These are phyloP conservation scores for Mucor plumbeus DNA, from an alignment of 371 early-diverging fungal species.

Conservation along the genomic window DNA sequence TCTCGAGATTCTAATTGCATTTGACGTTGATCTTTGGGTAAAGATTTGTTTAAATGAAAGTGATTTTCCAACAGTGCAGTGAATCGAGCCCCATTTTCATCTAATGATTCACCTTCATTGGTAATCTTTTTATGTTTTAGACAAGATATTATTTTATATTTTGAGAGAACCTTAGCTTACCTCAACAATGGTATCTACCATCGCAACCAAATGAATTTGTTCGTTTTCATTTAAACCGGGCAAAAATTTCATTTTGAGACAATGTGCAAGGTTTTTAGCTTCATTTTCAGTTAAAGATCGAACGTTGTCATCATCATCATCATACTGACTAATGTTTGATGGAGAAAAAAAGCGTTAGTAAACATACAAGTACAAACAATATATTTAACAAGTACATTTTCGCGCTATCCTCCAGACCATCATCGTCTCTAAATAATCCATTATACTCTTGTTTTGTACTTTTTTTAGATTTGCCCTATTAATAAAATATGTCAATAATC, in stretches of 20 bases:
- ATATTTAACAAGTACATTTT: background rate
- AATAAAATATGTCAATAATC: background rate
- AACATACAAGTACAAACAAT: background rate
- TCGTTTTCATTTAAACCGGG: slow-evolving; percentile 51
- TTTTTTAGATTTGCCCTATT: slow-evolving; percentile 6
- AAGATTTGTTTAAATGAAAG: slow-evolving; percentile 60
- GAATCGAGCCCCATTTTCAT: slow-evolving; percentile 89
- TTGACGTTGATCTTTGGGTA: slow-evolving; percentile 43
- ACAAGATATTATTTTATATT: background rate
- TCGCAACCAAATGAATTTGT: slow-evolving; percentile 58
- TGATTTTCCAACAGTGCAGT: slow-evolving; percentile 74
- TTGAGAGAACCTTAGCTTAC: slow-evolving; percentile 33
- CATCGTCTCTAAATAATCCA: slow-evolving; percentile 44
- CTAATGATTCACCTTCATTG: slow-evolving; percentile 73
- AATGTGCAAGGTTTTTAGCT: slow-evolving; percentile 37
- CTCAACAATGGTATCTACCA: slow-evolving; percentile 68
- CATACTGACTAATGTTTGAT: background rate
- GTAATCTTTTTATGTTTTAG: slow-evolving; percentile 56
- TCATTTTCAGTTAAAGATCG: slow-evolving; percentile 43
- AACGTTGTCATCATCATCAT: slow-evolving; percentile 36
- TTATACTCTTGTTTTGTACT: slow-evolving; percentile 25
- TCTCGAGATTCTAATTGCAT: slow-evolving; percentile 70
- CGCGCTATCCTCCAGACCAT: slow-evolving; percentile 13
- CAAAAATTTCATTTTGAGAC: slow-evolving; percentile 49
- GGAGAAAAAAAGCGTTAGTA: background rate